phyloP scores from a whole-genome alignment of 441 rosid genomes.

The Erodium texanum region DNA sequence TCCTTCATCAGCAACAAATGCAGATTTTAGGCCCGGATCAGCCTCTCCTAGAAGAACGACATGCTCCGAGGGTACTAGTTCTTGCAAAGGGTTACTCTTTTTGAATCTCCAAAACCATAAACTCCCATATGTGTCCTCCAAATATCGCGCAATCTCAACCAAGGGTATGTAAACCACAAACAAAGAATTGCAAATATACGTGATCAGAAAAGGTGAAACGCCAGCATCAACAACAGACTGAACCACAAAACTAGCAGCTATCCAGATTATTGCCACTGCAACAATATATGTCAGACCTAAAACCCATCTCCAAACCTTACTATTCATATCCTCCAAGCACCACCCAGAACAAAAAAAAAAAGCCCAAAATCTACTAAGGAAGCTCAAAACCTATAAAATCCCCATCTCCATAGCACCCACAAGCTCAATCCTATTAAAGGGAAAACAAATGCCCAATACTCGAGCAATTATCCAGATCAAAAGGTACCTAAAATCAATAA shows the following conservation, averaged over 20 bases:
- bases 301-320: constrained; percentile 64
- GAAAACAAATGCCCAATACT: constrained; percentile 12
- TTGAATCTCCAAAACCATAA: constrained; percentile 51
- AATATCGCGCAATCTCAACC: constrained; percentile 56
- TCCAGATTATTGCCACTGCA: constrained; percentile 84
- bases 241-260: constrained; percentile 89
- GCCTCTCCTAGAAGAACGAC: constrained; percentile 50
- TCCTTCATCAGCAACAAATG: constrained; percentile 28
- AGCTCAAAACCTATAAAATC: constrained; percentile 13
- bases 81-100: constrained; percentile 28
- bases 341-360: constrained; percentile 8
- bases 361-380: constrained; percentile 10
- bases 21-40: constrained; percentile 25
- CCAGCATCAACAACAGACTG: constrained; percentile 91
- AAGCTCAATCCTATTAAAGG: not conserved
- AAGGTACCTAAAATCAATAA: constrained; percentile 15
- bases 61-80: constrained; percentile 53
- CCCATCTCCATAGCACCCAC: constrained; percentile 9
- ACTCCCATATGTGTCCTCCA: constrained; percentile 62
- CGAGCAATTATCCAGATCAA: constrained; percentile 11
- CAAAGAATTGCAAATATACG: constrained; percentile 87
- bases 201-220: constrained; percentile 81
- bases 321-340: constrained; percentile 35
- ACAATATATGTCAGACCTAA: constrained; percentile 65
- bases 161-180: constrained; percentile 74